Evolutionary conservation across 2,329 filamentous ascomycete genomes (phyloP), one percentile per base, ranked within the genome.

Genomic region (Pseudocercospora cruenta): DNA sequence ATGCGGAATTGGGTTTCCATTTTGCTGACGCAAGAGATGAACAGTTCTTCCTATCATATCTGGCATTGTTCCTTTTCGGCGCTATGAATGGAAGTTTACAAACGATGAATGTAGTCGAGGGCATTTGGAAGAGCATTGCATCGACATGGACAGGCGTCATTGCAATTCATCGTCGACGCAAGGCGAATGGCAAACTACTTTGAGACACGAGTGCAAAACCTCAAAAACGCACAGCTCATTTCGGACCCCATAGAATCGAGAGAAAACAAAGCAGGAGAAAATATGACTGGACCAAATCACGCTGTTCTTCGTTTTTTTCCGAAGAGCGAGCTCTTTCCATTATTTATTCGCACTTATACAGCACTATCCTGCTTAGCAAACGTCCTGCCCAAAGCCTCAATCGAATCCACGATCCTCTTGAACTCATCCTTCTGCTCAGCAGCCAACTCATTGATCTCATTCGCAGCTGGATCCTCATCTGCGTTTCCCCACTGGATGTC

Each of bases 61-160:
- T 87, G 8, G 78, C 84, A 43, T 77, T 93, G 53, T 84, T 88
- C 21, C 58, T 83, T 9, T 89, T 88, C 73, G 86, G 86, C 1
- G 78, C 82, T 31, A 77, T 85, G n/a, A 87, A 84, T 67, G 85
- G 85, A 16, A 87, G 84, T 0, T 78, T 88, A 67, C 85, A 88
- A 73, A 73, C 70, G 39, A 24, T 45, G 39, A 59, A 58, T 43
- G 68, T 70, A 2, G 63, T 69, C 12, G 63, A 60, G 22, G 63
- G 66, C 1, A 51, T 72, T 26, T 65, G 62, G 65, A 65, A 55
- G 22, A 62, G 61, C 21, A 21, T 71, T n/a, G 58, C 53, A 22
- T 60, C n/a, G 19, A 51, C 36, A 33, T 63, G 67, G 58, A 62
- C 64, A 12, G 14, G 26, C 21, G 47, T 68, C 28, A 49, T 67